Conservation (phyloP, 768 basidiomycete genomes). For the Pleurotus salmoneostramineus region DNA sequence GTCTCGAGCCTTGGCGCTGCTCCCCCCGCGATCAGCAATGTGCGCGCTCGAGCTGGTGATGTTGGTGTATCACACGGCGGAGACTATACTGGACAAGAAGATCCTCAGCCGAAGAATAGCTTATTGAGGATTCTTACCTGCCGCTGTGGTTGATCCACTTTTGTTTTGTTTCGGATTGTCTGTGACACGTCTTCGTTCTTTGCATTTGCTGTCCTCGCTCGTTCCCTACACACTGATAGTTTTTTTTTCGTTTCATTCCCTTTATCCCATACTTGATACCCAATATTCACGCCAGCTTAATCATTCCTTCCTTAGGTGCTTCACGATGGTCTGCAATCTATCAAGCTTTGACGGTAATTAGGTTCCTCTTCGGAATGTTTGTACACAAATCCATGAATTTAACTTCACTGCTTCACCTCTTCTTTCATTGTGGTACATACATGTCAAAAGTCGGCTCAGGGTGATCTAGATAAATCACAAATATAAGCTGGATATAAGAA, state of each 20-base stretch:
- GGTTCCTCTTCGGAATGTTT: not conserved
- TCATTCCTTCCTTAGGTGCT: slow-evolving; percentile 4
- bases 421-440: too few relatives aligned
- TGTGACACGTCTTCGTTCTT: slow-evolving; percentile 18
- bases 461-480: too few relatives aligned
- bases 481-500: too few relatives aligned
- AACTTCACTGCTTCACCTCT: too few relatives aligned
- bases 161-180: slow-evolving; percentile 17
- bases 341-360: not conserved
- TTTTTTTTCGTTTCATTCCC: not conserved
- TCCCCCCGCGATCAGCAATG: slow-evolving; percentile 69
- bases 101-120: slow-evolving; percentile 40
- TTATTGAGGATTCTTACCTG: slow-evolving; percentile 74
- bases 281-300: slow-evolving; percentile 4
- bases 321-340: slow-evolving; percentile 5
- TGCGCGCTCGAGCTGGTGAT: slow-evolving; percentile 69
- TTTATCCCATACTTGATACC: slow-evolving; percentile 4
- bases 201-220: slow-evolving; percentile 19
- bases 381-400: not conserved
- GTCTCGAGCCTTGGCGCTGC: slow-evolving; percentile 64
- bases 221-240: too few relatives aligned
- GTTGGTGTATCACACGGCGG: slow-evolving; percentile 60
- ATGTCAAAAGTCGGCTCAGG: too few relatives aligned
- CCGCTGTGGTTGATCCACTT: slow-evolving; percentile 56
- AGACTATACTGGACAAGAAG: slow-evolving; percentile 54